Conservation (phyloP, 257 asterid species). For the Perilla frutescens region DNA sequence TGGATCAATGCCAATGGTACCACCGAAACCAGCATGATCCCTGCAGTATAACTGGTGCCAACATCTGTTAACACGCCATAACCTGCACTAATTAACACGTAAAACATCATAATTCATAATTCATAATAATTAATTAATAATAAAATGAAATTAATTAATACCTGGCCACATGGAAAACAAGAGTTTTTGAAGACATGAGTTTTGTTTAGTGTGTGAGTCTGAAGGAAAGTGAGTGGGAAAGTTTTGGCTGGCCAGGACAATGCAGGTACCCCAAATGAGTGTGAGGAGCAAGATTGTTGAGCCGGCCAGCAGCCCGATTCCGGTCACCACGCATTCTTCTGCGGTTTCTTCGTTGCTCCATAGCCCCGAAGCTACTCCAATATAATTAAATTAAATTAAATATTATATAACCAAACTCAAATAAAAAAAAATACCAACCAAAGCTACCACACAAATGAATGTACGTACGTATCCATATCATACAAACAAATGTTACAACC, state of each 20-base stretch:
- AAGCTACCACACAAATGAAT: too few relatives aligned
- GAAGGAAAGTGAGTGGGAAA: too few relatives aligned
- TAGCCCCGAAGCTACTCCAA: conserved; percentile 60
- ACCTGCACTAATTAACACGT: conserved; percentile 43
- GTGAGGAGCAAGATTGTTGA: conserved; percentile 69
- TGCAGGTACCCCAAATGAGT: conserved; percentile 66
- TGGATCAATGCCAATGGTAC: conserved; percentile 56
- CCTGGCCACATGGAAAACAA: conserved; percentile 55
- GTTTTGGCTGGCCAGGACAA: conserved; percentile 48
- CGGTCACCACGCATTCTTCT: conserved; percentile 61
- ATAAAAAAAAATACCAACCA: too few relatives aligned
- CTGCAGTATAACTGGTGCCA: conserved; percentile 55
- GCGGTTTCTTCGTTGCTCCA: conserved; percentile 56
- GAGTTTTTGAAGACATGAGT: conserved; percentile 39
- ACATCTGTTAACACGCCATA: conserved; percentile 52
- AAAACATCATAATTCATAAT: too few relatives aligned
- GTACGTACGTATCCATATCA: too few relatives aligned
- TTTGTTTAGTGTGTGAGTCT: conserved; percentile 6
- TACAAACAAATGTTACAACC: too few relatives aligned
- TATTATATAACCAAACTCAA: too few relatives aligned
- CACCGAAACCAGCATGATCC: conserved; percentile 59
- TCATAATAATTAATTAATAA: too few relatives aligned
- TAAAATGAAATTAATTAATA: conserved; percentile 8
- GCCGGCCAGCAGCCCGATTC: conserved; percentile 76
- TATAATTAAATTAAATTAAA: too few relatives aligned